phyloP scores from a whole-genome alignment of 257 asterid species.

The Fraxinus americana region DNA sequence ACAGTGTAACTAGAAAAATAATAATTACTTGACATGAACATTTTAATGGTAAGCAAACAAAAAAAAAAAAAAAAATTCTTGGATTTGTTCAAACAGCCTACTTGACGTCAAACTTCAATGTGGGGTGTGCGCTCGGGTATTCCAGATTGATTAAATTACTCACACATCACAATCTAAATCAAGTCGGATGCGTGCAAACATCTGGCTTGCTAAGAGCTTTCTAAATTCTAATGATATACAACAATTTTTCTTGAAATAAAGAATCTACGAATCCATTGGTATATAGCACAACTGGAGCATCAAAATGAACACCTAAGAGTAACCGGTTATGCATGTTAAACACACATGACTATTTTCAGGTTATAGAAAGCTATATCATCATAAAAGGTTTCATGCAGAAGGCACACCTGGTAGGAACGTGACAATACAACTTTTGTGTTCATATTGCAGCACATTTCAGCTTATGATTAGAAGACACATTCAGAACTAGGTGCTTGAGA shows the following conservation, averaged over 20 bases:
- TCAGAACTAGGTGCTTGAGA: neutral
- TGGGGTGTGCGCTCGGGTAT: neutral
- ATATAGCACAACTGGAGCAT: neutral
- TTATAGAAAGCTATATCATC: neutral
- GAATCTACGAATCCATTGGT: neutral
- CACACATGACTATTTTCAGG: neutral
- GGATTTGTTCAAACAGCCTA: neutral
- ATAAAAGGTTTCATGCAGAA: slow-evolving; percentile 1
- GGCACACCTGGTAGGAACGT: neutral
- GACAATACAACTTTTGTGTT: neutral
- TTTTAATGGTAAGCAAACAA: neutral
- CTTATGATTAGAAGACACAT: neutral
- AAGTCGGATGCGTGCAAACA: neutral
- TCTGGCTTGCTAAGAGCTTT: neutral
- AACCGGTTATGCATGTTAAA: neutral
- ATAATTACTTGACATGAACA: neutral
- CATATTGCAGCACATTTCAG: neutral
- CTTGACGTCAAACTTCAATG: neutral
- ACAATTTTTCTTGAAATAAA: no score
- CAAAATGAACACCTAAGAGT: neutral
- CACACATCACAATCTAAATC: neutral
- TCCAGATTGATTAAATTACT: neutral
- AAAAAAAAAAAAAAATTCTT: neutral
- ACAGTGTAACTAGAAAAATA: neutral
- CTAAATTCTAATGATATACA: neutral